A percentile compares a stretch with the other conserved stretches of the same genome.
phyloP scores from a whole-genome alignment of 352 stramenopile genomes.

The Pythium myriotylum region DNA sequence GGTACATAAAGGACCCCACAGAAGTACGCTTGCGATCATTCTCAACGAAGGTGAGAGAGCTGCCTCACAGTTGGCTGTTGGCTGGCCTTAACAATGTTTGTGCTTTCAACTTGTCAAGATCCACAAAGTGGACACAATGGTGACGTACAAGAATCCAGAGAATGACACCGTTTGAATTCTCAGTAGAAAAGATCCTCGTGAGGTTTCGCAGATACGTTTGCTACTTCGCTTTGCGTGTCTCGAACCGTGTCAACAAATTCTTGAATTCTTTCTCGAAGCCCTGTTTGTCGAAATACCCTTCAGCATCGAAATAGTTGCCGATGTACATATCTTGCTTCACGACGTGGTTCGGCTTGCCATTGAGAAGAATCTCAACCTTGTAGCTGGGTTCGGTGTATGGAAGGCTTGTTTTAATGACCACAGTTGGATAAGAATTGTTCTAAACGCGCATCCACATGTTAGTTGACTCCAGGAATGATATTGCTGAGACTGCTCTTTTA shows the following conservation, averaged over 20 bases:
- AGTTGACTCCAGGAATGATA: no score
- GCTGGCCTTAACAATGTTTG: neutral
- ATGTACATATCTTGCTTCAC: slow-evolving; percentile 73
- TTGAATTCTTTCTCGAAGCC: slow-evolving; percentile 73
- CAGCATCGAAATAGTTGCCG: slow-evolving; percentile 84
- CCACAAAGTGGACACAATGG: slow-evolving; percentile 98
- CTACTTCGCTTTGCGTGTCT: slow-evolving; percentile 79
- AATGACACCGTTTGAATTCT: slow-evolving; percentile 61
- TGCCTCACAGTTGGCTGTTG: neutral
- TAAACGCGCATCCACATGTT: slow-evolving; percentile 9
- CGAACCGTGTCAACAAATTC: slow-evolving; percentile 58
- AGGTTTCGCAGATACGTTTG: slow-evolving; percentile 25
- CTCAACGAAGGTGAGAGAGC: slow-evolving; percentile 91
- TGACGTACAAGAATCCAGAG: slow-evolving; percentile 96
- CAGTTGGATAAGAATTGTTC: slow-evolving; percentile 34
- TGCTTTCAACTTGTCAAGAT: slow-evolving; percentile 52
- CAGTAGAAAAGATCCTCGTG: no score
- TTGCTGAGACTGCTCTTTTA: neutral
- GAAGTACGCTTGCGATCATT: slow-evolving; percentile 99
- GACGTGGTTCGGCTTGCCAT: slow-evolving; percentile 22
- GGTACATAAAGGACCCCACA: slow-evolving; percentile 97
- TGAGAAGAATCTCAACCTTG: slow-evolving; percentile 48
- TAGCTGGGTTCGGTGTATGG: slow-evolving; percentile 79
- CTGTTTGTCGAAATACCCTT: slow-evolving; percentile 85
- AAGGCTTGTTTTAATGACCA: slow-evolving; percentile 73